Conservation (phyloP, 805 yeast genomes). For the Scheffersomyces coipomensis region DNA sequence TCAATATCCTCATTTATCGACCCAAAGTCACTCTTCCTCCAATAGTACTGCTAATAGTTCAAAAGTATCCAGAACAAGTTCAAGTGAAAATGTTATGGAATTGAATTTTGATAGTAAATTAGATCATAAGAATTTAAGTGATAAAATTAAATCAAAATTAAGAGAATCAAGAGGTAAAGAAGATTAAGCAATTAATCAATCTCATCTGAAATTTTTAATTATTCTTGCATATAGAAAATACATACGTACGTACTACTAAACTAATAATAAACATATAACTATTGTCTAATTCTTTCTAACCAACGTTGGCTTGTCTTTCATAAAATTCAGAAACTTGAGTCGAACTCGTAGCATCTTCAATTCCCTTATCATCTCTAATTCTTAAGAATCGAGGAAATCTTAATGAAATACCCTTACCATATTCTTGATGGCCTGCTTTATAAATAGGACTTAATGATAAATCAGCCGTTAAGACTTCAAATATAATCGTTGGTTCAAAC, state of each 20-base stretch:
- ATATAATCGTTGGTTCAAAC: slow-evolving; percentile 83
- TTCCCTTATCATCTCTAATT: slow-evolving; percentile 79
- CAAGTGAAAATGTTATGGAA: slow-evolving; percentile 25
- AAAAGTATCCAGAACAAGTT: slow-evolving; percentile 17
- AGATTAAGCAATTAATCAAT: no score
- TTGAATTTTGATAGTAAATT: slow-evolving; percentile 25
- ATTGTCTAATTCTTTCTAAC: no score
- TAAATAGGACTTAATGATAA: slow-evolving; percentile 84
- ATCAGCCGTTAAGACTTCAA: slow-evolving; percentile 92
- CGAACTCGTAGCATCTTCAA: slow-evolving; percentile 84
- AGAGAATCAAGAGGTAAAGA: slow-evolving; percentile 30
- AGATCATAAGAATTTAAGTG: slow-evolving; percentile 20
- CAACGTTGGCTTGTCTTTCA: slow-evolving; percentile 61
- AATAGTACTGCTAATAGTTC: not conserved
- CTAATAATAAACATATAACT: no score
- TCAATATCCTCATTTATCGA: not conserved
- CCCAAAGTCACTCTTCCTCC: no score
- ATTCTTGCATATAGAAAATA: no score
- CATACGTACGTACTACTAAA: no score
- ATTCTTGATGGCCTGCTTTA: slow-evolving; percentile 72
- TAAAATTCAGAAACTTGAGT: slow-evolving; percentile 84
- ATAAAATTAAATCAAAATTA: slow-evolving; percentile 33
- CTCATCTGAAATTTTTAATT: no score
- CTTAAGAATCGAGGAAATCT: slow-evolving; percentile 87
- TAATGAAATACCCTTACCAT: slow-evolving; percentile 81